phyloP scores from a whole-genome alignment of 306 rosid genomes.

The Quercus aquifolioides region DNA sequence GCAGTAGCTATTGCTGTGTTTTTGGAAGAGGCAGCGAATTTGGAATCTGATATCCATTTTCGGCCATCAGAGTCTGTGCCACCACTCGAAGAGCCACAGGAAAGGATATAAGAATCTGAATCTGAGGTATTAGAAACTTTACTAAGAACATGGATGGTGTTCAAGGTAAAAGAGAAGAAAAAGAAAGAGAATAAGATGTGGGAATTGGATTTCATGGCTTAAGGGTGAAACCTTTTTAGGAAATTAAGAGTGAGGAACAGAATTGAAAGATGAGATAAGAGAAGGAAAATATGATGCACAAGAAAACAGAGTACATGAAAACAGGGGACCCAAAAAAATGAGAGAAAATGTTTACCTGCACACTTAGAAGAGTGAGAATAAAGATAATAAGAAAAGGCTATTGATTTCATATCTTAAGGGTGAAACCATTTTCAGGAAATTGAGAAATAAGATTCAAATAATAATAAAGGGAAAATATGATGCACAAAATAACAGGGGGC shows the following conservation, averaged over 20 bases:
- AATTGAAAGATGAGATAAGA: neutral
- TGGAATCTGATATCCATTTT: slow-evolving; percentile 40
- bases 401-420: too few species aligned
- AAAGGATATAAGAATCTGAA: slow-evolving; percentile 25
- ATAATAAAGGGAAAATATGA: neutral
- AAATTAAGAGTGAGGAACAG: neutral
- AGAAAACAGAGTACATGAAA: neutral
- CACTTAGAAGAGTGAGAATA: too few species aligned
- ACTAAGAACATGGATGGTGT: neutral
- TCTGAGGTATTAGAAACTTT: neutral
- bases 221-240: neutral
- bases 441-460: too few species aligned
- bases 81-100: slow-evolving; percentile 42
- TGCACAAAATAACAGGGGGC: neutral
- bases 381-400: too few species aligned
- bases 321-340: neutral
- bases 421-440: too few species aligned
- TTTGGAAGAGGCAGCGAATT: slow-evolving; percentile 7
- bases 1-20: slow-evolving; percentile 18
- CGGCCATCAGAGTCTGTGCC: slow-evolving; percentile 34
- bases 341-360: neutral
- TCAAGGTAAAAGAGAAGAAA: neutral
- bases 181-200: slow-evolving; percentile 14
- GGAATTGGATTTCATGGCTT: slow-evolving; percentile 29
- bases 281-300: neutral